A percentile compares a stretch with the other conserved stretches of the same genome.
phyloP scores from a whole-genome alignment of 2,329 filamentous ascomycete genomes.

The Aureobasidium subglaciale region DNA sequence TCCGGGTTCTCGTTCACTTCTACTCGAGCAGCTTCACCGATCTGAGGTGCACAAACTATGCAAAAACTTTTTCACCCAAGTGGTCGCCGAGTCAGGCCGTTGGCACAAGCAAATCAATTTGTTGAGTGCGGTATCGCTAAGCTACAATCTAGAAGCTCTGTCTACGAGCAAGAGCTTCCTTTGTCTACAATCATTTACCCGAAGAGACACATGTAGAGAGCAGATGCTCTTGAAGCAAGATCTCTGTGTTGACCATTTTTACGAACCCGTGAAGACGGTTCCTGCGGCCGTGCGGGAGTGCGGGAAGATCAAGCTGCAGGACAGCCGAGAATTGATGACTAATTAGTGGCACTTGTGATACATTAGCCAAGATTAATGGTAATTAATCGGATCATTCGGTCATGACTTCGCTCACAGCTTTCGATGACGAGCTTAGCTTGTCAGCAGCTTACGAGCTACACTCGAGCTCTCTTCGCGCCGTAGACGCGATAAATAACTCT shows the following conservation, averaged over 20 bases:
- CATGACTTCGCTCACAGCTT: background rate
- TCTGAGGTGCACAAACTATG: background rate
- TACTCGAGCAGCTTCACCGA: background rate
- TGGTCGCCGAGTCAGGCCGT: slow-evolving; percentile 8
- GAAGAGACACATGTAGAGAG: too few species aligned
- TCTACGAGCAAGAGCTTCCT: background rate
- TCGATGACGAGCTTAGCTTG: too few species aligned
- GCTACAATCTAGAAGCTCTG: background rate
- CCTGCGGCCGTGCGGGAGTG: slow-evolving; percentile 10
- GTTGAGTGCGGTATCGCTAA: slow-evolving; percentile 11
- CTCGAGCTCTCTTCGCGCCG: background rate
- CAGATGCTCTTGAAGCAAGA: background rate
- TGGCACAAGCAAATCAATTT: background rate
- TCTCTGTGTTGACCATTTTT: background rate
- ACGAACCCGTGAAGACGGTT: background rate
- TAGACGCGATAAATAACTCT: too few species aligned
- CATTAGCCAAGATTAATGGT: background rate
- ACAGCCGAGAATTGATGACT: background rate
- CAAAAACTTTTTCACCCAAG: slow-evolving; percentile 7
- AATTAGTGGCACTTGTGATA: background rate
- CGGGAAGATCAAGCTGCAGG: slow-evolving; percentile 9
- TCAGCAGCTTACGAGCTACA: slow-evolving; percentile 9
- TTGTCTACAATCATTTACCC: background rate
- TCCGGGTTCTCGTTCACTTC: too few species aligned
- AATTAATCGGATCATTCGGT: slow-evolving; percentile 2